Evolutionary conservation across 1,284 basidiomycete genomes (phyloP).

Genomic region (Agroathelia rolfsii): DNA sequence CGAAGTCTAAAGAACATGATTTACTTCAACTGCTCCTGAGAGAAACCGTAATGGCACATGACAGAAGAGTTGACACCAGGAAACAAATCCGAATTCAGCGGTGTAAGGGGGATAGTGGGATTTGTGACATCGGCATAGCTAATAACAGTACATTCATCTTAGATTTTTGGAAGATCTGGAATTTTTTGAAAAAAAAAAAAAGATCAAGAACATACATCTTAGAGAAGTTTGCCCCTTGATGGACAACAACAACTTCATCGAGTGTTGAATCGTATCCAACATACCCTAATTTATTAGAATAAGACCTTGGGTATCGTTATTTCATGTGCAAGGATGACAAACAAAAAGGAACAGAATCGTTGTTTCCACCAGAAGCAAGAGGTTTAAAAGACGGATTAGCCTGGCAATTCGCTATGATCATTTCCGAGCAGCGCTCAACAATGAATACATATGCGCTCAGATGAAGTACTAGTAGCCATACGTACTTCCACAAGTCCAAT

Average conservation of each 20-base stretch:
- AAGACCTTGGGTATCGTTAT: not conserved
- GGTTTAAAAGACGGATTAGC: constrained; percentile 44
- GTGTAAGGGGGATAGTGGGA: too few species aligned
- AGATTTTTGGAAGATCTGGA: too few species aligned
- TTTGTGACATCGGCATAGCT: too few species aligned
- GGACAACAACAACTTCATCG: constrained; percentile 22
- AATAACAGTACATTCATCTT: too few species aligned
- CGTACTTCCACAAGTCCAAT: constrained; percentile 53
- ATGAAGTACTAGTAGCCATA: too few species aligned
- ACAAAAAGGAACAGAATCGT: constrained; percentile 35
- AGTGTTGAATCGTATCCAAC: constrained; percentile 24
- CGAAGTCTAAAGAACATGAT: too few species aligned
- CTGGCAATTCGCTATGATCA: constrained; percentile 40
- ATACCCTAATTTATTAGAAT: constrained; percentile 18
- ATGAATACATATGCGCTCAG: too few species aligned
- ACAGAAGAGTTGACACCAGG: too few species aligned
- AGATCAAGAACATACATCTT: constrained; percentile 22
- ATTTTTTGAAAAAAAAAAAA: too few species aligned
- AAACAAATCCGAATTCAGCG: too few species aligned
- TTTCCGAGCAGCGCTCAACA: not conserved
- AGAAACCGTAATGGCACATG: too few species aligned
- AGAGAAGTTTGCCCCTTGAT: constrained; percentile 22
- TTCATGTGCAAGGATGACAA: constrained; percentile 20
- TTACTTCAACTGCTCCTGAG: too few species aligned
- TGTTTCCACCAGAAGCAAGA: constrained; percentile 53